Percentiles rank a stretch among this genome's conserved stretches.
Conservation (phyloP, 2,329 filamentous ascomycete species). For the Emericellopsis atlantica region DNA sequence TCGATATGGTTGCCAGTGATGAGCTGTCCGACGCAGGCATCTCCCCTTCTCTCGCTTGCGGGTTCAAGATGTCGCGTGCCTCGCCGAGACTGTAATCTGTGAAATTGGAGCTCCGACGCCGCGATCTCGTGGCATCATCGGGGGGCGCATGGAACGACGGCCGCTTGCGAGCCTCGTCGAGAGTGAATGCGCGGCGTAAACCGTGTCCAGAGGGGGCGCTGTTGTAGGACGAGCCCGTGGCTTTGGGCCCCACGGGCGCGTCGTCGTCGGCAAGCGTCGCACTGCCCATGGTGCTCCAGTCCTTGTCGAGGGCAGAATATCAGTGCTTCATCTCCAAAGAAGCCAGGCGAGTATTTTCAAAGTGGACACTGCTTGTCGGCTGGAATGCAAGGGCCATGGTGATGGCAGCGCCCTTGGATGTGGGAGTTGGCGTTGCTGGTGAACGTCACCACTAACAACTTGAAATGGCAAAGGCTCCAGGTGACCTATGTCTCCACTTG, state of each 20-base stretch:
- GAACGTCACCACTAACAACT: too few relatives aligned
- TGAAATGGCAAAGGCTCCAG: too few relatives aligned
- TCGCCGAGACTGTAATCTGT: constrained; percentile 65
- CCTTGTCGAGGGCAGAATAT: too few relatives aligned
- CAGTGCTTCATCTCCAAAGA: too few relatives aligned
- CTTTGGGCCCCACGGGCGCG: neutral
- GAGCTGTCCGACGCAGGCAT: constrained; percentile 40
- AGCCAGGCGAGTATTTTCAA: too few relatives aligned
- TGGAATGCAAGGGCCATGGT: too few relatives aligned
- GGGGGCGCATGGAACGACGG: constrained; percentile 8
- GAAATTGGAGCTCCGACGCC: constrained; percentile 63
- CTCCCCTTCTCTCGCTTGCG: constrained; percentile 19
- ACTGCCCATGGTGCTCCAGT: too few relatives aligned
- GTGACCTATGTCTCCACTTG: too few relatives aligned
- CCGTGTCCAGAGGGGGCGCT: constrained; percentile 16
- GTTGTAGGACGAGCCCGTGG: neutral
- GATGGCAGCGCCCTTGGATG: too few relatives aligned
- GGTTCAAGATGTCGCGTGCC: constrained; percentile 55
- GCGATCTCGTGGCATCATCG: constrained; percentile 17
- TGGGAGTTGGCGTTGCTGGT: too few relatives aligned
- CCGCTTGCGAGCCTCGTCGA: constrained; percentile 20
- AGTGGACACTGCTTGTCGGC: too few relatives aligned
- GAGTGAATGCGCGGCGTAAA: constrained; percentile 26
- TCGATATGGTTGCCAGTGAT: constrained; percentile 66
- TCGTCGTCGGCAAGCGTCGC: neutral